Evolutionary conservation across 306 rosid genomes (phyloP), one percentile per base, ranked within the genome.

Genomic region (Oxytropis ochrocephala): DNA sequence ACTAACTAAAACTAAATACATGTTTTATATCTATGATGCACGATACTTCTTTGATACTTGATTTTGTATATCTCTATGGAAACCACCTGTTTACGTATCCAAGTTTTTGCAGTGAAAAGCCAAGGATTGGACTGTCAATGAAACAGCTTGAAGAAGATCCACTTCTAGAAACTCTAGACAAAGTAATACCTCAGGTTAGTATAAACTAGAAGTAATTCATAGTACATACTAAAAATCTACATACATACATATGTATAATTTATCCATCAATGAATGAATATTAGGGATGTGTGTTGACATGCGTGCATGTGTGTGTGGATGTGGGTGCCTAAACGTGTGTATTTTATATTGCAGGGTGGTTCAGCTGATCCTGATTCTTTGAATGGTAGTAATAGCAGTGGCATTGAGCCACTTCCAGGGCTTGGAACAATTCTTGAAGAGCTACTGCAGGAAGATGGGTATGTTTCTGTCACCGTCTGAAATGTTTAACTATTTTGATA

Each of bases 111-210:
- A 82, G 82, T 42, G 72, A 19, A 57, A 82, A 64, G 61, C 57
- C 77, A 7, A 51, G 82, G 80, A 51, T 82, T 69, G 78, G 62
- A 16, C 74, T 94, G 51, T 93, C 98, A 52, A 85, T 90, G 30
- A 93, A 78, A 78, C 97, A 88, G 81, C 82, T 93, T 69, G 97
- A 93, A 81, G 98, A 88, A 79, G 97, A 93, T 81, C 98, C 98
- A 24, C 97, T 93, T 51, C 87, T 90, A 60, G 96, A 90, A 84
- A 94, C 98, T 6, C 77, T 94, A 79, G 98, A 94, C 72, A 87
- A 94, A 85, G 98, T 94, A 57, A 94, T 94, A 79, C 92, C 89
- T 51, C 95, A 90, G 97, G 98, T 94, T 72, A 67, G 92, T 85
- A 64, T 32, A 14, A 6, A 19, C 55, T 50, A 51, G 8, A 18